These are phyloP conservation scores for Saccharomycopsis phalli DNA, from an alignment of 1,139 yeast genomes.

Conservation along the genomic window DNA sequence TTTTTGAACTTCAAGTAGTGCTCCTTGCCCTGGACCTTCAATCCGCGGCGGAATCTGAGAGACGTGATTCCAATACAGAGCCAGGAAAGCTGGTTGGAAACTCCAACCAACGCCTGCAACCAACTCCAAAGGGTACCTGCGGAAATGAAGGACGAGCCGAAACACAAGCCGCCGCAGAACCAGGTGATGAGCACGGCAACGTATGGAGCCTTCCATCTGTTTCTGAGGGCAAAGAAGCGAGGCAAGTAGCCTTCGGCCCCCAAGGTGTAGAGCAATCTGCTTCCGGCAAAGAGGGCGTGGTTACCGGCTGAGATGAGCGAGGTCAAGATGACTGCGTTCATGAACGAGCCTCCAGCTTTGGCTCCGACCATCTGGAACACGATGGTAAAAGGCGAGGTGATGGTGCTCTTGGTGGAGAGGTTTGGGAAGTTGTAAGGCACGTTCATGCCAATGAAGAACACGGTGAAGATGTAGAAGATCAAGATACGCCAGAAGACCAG, in stretches of 20 bases:
- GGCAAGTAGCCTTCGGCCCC: slow-evolving; percentile 45
- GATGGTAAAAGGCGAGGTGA: slow-evolving; percentile 59
- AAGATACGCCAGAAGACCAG: slow-evolving; percentile 49
- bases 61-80: slow-evolving; percentile 35
- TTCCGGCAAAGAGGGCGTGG: slow-evolving; percentile 43
- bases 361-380: slow-evolving; percentile 47
- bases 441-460: slow-evolving; percentile 39
- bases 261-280: slow-evolving; percentile 39
- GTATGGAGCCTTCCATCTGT: slow-evolving; percentile 39
- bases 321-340: slow-evolving; percentile 43
- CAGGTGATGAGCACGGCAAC: slow-evolving; percentile 33
- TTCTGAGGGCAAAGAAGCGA: slow-evolving; percentile 34
- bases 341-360: slow-evolving; percentile 36
- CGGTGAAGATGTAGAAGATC: slow-evolving; percentile 37
- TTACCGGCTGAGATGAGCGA: slow-evolving; percentile 45
- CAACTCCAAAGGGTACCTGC: slow-evolving; percentile 32
- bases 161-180: slow-evolving; percentile 30
- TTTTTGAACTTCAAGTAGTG: slow-evolving; percentile 31
- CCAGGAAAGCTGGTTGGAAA: slow-evolving; percentile 34
- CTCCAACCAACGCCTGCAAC: slow-evolving; percentile 32
- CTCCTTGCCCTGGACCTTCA: slow-evolving; percentile 30
- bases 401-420: slow-evolving; percentile 32
- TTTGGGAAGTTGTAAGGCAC: slow-evolving; percentile 38
- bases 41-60: slow-evolving; percentile 43
- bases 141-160: slow-evolving; percentile 30